A percentile compares a stretch with the other conserved stretches of the same genome.
Conservation (phyloP, 805 yeast genomes). For the Lipomyces sp. region DNA sequence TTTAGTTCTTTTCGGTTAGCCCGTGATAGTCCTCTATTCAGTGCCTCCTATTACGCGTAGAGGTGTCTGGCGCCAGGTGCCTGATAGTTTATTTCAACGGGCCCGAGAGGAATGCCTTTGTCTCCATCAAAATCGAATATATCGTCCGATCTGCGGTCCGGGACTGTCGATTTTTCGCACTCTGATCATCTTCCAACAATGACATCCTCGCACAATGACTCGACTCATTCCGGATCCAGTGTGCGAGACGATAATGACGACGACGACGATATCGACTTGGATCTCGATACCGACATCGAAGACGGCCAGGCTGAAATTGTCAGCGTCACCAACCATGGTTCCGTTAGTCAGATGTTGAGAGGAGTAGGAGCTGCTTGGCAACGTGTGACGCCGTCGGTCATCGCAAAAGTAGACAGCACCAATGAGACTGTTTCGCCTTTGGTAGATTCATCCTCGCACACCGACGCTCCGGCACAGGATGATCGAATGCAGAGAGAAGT, state of each 20-base stretch:
- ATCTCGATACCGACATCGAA: not conserved
- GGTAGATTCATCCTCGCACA: not conserved
- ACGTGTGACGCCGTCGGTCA: not conserved
- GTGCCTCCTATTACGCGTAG: not conserved
- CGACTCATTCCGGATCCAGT: not conserved
- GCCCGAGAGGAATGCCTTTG: not conserved
- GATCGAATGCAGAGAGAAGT: not conserved
- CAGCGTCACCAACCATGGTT: conserved; percentile 9
- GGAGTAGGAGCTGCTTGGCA: not conserved
- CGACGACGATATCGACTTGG: not conserved
- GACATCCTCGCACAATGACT: not conserved
- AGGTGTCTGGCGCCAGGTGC: not conserved
- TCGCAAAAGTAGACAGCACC: not conserved
- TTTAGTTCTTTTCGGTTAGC: not conserved
- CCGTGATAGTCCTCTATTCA: not conserved
- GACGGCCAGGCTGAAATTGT: conserved; percentile 5
- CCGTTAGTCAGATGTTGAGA: conserved; percentile 9
- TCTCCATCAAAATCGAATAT: not conserved
- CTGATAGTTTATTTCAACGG: not conserved
- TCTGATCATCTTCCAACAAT: not conserved
- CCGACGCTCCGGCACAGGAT: not conserved
- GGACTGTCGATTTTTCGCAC: not conserved
- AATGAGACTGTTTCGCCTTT: not conserved
- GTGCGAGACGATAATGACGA: not conserved
- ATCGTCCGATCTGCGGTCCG: not conserved